Base-by-base conservation (phyloP, 192 early-diverging fungal species). In the Coemansia sp. region DNA sequence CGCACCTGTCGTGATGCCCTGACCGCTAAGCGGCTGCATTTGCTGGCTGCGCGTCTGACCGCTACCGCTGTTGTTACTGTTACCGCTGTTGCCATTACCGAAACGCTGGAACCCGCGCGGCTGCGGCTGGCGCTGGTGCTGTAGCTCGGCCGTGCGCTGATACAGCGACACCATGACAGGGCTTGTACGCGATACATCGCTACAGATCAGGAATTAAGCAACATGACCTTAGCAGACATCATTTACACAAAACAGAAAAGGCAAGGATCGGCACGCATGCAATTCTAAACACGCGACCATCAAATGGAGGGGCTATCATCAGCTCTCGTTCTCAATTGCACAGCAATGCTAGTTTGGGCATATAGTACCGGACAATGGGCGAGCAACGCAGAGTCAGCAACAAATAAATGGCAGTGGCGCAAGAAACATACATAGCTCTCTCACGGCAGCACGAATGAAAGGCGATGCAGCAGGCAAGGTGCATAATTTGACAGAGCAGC, bases 91-190 rank as follows among this genome's bases (percentile, higher is more conserved):
- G 48, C 58, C 72, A 52, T 67, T 70, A 24, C 74, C 80, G 37
- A 82, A 82, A 8, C 74, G 50, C 69, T 76, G 80, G 70, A 70
- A 82, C 45, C 79, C 73, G 50, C 79, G 72, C 15, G 79, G 67
- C 73, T 75, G 73, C 21, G 79, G 62, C 5, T 74, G 54, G 41
- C 73, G 72, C 69, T 75, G 80, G 65, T 82, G 63, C 61, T 75
- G 71, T 47, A 82, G 67, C 66, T 76, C 80, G 32, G 80, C 73
- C 0, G 82, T 83, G 49, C 82, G 76, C 77, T 80, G 82, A 51
- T 83, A 83, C 32, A 83, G 70, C 62, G 82, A 79, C 12, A 83
- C 72, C 82, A 83, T 79, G 41, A 83, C 76, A 0, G 72, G 72
- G 8, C 73, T 66, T 15, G 79, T 76, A 54, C 79, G 72, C 27